phyloP scores from a whole-genome alignment of 2,329 filamentous ascomycete genomes.

The Coleophoma crateriformis region DNA sequence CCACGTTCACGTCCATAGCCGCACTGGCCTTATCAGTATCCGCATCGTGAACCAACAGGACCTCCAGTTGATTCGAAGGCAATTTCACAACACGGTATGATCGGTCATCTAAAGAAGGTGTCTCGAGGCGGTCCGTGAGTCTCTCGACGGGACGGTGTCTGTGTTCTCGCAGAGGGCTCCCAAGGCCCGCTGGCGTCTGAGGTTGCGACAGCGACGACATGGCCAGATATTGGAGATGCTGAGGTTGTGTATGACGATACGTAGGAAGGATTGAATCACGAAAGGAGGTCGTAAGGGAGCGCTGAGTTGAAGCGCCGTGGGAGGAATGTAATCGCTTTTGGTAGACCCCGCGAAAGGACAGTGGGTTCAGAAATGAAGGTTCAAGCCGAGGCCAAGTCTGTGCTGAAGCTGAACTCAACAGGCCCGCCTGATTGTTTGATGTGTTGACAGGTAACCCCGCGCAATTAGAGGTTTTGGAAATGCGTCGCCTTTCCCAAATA shows the following conservation, averaged over 20 bases:
- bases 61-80: slow-evolving; percentile 84
- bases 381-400: slow-evolving; percentile 1
- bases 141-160: slow-evolving; percentile 24
- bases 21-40: slow-evolving; percentile 97
- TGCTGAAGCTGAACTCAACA: neutral
- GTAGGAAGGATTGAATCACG: neutral
- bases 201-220: slow-evolving; percentile 27
- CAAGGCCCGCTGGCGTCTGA: slow-evolving; percentile 19
- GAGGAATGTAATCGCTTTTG: neutral
- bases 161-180: slow-evolving; percentile 24
- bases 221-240: neutral
- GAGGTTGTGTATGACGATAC: neutral
- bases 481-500: too few relatives aligned
- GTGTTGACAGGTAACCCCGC: too few relatives aligned
- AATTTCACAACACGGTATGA: slow-evolving; percentile 83
- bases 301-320: neutral
- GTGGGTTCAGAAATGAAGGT: neutral
- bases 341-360: neutral
- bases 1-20: slow-evolving; percentile 91
- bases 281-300: neutral
- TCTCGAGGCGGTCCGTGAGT: slow-evolving; percentile 70
- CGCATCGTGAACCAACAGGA: slow-evolving; percentile 84
- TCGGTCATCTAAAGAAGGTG: slow-evolving; percentile 77
- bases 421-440: neutral
- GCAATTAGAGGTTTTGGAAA: too few relatives aligned